Base-by-base conservation (phyloP, 768 basidiomycete species). In the Mycena epipterygia region DNA sequence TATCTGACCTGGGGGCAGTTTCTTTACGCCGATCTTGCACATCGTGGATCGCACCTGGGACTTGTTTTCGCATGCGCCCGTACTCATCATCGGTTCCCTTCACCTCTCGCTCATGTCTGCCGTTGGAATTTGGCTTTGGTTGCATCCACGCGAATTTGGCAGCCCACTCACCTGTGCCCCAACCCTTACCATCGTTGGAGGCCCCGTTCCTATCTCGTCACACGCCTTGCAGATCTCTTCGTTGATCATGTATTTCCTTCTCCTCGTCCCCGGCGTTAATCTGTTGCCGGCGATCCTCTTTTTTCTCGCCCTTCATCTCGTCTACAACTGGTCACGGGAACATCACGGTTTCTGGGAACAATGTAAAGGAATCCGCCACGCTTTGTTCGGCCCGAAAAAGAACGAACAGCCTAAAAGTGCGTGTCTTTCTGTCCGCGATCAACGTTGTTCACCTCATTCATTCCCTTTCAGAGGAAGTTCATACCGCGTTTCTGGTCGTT, bases 71-170 rank as follows among this genome's bases (percentile, higher is more conserved):
- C 29, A 41, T 5, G 27, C 16, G 19, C 44, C 58, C 42, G 74
- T 74, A 14, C 60, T 76, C 57, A 46, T 46, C 37, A 42, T 76
- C 25, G 75, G 75, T 39, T 74, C 71, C 27, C 19, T 74, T 16
- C 75, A 76, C 53, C 72, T 76, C 51, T 66, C 68, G 4, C 56
- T 76, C 14, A 75, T 75, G 74, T 67, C 67, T 16, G 73, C 57
- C 42, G 23, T 76, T 33, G 76, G 76, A 33, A 33, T 76, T 30
- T 75, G 74, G 76, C 64, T 76, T 5, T 76, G 76, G 76, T 42
- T 33, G 33, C 4, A 73, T 46, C 70, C 73, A 11, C 12, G 21
- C 30, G 12, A 27, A 23, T 76, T 75, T 48, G 57, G 69, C 32
- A 52, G n/a, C 17, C 49, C 62, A 21, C n/a, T 53, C 32, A 25